Base-by-base conservation (phyloP, 306 rosid genomes). In the Gillenia trifoliata region DNA sequence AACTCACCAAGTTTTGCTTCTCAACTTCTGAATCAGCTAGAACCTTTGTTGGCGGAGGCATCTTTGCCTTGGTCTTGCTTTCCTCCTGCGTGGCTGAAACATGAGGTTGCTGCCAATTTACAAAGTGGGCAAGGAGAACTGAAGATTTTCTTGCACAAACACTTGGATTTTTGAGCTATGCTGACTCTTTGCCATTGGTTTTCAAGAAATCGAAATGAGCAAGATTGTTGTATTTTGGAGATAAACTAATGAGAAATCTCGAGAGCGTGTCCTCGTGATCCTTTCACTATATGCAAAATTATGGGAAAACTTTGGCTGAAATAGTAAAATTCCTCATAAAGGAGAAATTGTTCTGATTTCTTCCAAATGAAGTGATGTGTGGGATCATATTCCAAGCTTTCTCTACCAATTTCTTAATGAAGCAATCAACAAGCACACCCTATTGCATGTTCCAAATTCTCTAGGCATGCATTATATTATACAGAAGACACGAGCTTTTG, bases 81-180 rank as follows among this genome's bases (percentile, higher is more conserved):
- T 59, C 43, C 57, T 72, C 59, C 33, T 59, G 68, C 40, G 23
- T 0, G 19, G 20, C 4, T 17, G 36, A 56, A 38, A 36, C 66
- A 11, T 56, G 36, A 57, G 38, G 11, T 65, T 45, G 50, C 50
- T 16, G 7, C 50, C 68, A 28, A 19, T 72, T 59, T 72, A 40
- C 76, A 72, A 40, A 43, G 2, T 11, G 57, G 38, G 16, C 76
- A 41, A 23, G 68, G 41, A 38, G 29, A 25, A 3, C 76, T 23
- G 4, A 59, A 72, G 41, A 72, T 40, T 72, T 72, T 72, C 76
- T 28, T 72, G 30, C 68, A 60, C 29, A 40, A 33, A 60, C 68
- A 72, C 57, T 41, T 60, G 34, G 29, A 59, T 55, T 59, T n/a
- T 26, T 22, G 57, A 19, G 59, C 68, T 26, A 2, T 72, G 68